phyloP scores from a whole-genome alignment of 768 basidiomycete genomes.

The Xerocomellus intermedius region DNA sequence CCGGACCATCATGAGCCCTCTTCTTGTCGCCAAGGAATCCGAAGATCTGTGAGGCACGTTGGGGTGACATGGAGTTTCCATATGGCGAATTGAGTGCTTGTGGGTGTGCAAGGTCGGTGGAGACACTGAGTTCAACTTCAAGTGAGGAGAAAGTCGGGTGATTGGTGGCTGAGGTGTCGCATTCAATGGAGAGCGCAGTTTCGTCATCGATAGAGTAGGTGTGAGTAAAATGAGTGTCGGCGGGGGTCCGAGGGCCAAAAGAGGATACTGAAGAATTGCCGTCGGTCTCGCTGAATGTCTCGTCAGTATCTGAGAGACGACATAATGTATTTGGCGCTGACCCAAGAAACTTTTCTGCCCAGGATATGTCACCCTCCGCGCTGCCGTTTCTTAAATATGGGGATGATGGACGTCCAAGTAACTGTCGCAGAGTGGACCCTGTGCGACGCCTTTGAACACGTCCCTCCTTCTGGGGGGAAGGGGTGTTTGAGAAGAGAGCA shows the following conservation, averaged over 20 bases:
- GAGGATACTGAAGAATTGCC: conserved; percentile 44
- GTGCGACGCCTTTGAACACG: conserved; percentile 56
- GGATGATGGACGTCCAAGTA: conserved; percentile 55
- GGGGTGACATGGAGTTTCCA: conserved; percentile 50
- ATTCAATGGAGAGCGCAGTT: conserved; percentile 44
- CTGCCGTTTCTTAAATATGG: conserved; percentile 33
- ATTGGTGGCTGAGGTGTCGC: conserved; percentile 41
- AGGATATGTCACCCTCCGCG: conserved; percentile 75
- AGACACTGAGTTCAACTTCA: conserved; percentile 68
- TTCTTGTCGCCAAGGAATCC: conserved; percentile 59
- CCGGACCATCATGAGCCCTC: conserved; percentile 36
- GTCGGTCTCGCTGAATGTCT: conserved; percentile 43
- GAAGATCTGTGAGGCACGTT: conserved; percentile 74
- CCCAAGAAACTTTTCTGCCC: conserved; percentile 77
- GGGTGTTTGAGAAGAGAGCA: conserved; percentile 63
- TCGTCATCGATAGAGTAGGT: conserved; percentile 37
- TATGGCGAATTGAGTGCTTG: conserved; percentile 31
- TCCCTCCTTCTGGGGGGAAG: conserved; percentile 36
- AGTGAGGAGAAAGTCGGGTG: conserved; percentile 61
- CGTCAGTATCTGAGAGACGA: conserved; percentile 9
- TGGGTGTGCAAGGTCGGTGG: conserved; percentile 37
- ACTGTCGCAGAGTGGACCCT: conserved; percentile 72
- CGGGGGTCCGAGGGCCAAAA: conserved; percentile 54
- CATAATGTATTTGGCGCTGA: conserved; percentile 31
- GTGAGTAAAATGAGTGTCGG: conserved; percentile 39